Percentiles rank a stretch among this genome's conserved stretches.
Conservation (phyloP, 192 early-diverging fungal genomes). For the Ambispora gerdemannii region DNA sequence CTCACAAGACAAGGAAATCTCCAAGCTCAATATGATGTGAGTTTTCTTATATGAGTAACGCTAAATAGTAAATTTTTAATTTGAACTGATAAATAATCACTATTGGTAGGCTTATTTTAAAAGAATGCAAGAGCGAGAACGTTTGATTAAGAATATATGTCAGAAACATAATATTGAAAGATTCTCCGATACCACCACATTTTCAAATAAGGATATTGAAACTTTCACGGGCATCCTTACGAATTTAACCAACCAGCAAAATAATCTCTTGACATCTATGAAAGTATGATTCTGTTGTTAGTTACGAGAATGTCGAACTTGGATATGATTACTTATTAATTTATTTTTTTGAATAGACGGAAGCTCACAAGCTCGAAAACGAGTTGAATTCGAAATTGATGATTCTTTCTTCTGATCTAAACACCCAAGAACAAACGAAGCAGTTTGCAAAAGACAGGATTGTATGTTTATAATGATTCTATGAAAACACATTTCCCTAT, state of each 20-base stretch:
- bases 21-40: constrained; percentile 52
- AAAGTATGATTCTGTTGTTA: no score
- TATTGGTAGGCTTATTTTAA: constrained; percentile 36
- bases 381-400: not conserved
- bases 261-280: no score
- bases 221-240: constrained; percentile 36
- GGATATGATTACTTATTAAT: no score
- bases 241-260: no score
- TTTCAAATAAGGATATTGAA: constrained; percentile 41
- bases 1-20: constrained; percentile 50
- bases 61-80: not conserved
- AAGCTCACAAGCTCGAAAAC: not conserved
- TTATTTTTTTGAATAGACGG: not conserved
- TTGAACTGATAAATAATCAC: not conserved
- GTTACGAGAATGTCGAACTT: no score
- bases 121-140: constrained; percentile 41
- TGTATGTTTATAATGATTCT: no score
- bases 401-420: constrained; percentile 34
- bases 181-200: constrained; percentile 35
- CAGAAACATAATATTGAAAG: constrained; percentile 39
- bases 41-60: not conserved
- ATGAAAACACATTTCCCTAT: no score
- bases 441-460: constrained; percentile 16
- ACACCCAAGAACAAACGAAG: constrained; percentile 38
- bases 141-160: constrained; percentile 42